These are phyloP conservation scores for Colletotrichum tofieldiae DNA, from an alignment of 2,329 filamentous ascomycete species.

Conservation along the genomic window DNA sequence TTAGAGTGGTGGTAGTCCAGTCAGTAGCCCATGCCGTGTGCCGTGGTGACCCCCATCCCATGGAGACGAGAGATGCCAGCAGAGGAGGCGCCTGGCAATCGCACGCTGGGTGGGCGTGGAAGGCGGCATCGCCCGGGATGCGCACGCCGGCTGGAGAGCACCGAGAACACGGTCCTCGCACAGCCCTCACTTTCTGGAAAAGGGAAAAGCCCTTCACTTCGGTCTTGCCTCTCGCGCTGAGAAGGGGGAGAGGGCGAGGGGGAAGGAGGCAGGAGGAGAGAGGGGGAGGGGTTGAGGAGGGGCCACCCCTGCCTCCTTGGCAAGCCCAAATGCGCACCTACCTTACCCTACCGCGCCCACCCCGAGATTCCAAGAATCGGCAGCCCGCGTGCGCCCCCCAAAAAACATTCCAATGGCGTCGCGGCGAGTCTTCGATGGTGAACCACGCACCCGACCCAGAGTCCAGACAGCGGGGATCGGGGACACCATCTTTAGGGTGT, in stretches of 20 bases:
- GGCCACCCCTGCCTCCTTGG: constrained; percentile 9
- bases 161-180: not conserved
- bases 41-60: not conserved
- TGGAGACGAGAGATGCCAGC: not conserved
- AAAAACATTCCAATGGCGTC: not conserved
- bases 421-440: constrained; percentile 11
- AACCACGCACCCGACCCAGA: constrained; percentile 35
- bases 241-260: not conserved
- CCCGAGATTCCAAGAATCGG: constrained; percentile 21
- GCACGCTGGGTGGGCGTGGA: constrained; percentile 12
- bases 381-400: constrained; percentile 3
- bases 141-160: not conserved
- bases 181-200: not conserved
- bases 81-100: constrained; percentile 17
- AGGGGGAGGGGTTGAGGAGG: not conserved
- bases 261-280: not conserved
- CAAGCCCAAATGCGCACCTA: not conserved
- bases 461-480: constrained; percentile 42
- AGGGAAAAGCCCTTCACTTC: not conserved
- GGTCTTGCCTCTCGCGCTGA: not conserved
- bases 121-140: constrained; percentile 6
- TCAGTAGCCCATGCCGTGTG: not conserved
- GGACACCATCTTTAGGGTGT: constrained; percentile 42
- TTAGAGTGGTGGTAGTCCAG: not conserved
- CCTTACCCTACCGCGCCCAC: constrained; percentile 6